Percentiles rank a stretch among this genome's conserved stretches.
Conservation (phyloP, 352 stramenopile genomes). For the Pythium guiyangense region DNA sequence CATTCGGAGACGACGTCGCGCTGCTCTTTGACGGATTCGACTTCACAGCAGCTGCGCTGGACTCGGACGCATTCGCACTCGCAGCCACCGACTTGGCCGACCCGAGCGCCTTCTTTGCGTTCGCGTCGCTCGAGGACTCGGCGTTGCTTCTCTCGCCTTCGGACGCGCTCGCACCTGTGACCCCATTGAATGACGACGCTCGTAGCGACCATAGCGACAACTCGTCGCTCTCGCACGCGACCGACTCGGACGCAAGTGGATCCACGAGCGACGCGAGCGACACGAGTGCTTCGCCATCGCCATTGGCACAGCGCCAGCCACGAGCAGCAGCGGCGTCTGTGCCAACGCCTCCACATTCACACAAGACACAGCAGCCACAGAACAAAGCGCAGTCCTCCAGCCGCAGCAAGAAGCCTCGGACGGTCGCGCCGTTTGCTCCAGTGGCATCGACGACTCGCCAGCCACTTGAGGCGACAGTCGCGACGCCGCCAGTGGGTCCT, state of each 20-base stretch:
- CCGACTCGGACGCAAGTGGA: conserved; percentile 1
- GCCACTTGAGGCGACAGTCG: neutral
- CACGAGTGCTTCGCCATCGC: neutral
- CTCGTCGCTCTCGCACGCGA: conserved; percentile 4
- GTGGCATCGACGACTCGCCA: neutral
- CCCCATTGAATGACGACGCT: neutral
- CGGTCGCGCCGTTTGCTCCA: neutral
- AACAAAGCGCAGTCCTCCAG: neutral
- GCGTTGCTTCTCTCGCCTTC: neutral
- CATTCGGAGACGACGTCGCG: neutral
- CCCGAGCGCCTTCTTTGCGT: neutral
- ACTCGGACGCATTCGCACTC: neutral
- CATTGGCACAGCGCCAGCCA: neutral
- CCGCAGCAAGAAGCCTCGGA: neutral
- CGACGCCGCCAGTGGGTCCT: neutral
- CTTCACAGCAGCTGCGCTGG: neutral
- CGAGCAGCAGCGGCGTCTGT: too few relatives aligned
- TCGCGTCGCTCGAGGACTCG: neutral
- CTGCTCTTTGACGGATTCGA: neutral
- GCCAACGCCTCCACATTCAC: too few relatives aligned
- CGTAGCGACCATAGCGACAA: neutral
- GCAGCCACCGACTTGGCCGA: neutral
- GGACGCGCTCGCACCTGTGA: too few relatives aligned
- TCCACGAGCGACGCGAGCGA: neutral
- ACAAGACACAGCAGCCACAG: neutral